Conservation (phyloP, 23 red algal genomes). For the Gracilaria domingensis region DNA sequence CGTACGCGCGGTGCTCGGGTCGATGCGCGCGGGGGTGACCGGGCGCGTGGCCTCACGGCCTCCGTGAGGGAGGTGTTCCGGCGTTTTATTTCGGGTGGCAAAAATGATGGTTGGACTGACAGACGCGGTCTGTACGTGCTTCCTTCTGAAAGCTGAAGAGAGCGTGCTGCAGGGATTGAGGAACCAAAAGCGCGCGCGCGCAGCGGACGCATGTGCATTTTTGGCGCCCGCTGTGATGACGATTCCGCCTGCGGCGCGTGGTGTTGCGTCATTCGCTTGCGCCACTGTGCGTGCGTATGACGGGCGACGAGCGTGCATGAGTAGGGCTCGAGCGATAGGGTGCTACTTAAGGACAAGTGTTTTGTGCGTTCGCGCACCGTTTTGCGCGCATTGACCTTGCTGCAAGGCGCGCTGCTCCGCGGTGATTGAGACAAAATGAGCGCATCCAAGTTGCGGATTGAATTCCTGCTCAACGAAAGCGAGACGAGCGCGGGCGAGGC, state of each 20-base stretch:
- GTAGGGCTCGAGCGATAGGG: background rate
- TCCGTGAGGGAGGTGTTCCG: too few species aligned
- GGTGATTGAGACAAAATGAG: background rate
- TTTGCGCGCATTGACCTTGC: too few species aligned
- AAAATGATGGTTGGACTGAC: background rate
- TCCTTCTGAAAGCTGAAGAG: background rate
- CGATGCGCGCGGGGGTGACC: too few species aligned
- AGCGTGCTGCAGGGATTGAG: background rate
- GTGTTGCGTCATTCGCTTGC: background rate
- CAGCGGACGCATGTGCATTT: background rate
- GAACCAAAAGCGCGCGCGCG: background rate
- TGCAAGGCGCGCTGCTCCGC: too few species aligned
- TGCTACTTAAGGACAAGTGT: background rate
- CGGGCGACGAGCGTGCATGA: too few species aligned
- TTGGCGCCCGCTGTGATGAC: background rate
- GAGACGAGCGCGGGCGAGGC: background rate
- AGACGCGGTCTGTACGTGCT: background rate
- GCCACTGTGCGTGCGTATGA: too few species aligned
- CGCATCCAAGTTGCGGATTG: background rate
- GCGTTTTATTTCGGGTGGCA: background rate
- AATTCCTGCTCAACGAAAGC: constrained; percentile 1
- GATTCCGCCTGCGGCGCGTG: background rate
- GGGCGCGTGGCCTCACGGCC: too few species aligned
- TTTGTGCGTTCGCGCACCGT: background rate
- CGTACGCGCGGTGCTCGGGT: too few species aligned